phyloP scores from a whole-genome alignment of 2,329 filamentous ascomycete genomes.

The Claviceps fusiformis region DNA sequence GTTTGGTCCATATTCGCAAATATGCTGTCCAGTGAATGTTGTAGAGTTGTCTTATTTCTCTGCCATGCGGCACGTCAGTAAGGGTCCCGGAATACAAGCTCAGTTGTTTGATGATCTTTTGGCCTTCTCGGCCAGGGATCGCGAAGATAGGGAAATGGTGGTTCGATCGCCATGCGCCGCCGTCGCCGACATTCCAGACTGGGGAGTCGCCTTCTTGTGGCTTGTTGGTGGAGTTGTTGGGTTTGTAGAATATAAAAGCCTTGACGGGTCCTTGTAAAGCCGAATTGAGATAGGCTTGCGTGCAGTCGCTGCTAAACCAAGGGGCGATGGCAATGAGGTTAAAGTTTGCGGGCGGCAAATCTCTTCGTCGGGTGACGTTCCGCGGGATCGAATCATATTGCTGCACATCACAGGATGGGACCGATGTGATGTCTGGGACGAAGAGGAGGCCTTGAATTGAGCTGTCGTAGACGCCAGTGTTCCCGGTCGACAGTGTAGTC shows the following conservation, averaged over 20 bases:
- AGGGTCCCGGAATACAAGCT: slow-evolving; percentile 67
- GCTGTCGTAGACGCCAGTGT: slow-evolving; percentile 42
- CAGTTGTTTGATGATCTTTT: slow-evolving; percentile 55
- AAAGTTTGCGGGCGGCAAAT: slow-evolving; percentile 57
- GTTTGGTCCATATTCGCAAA: slow-evolving; percentile 45
- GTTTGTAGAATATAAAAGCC: slow-evolving; percentile 50
- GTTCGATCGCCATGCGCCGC: slow-evolving; percentile 54
- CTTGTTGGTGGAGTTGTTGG: slow-evolving; percentile 38
- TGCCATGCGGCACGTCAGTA: slow-evolving; percentile 43
- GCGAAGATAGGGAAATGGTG: slow-evolving; percentile 75
- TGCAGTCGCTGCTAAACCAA: slow-evolving; percentile 67
- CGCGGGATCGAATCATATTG: slow-evolving; percentile 54
- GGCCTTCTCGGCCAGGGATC: slow-evolving; percentile 54
- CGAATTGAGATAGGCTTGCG: slow-evolving; percentile 54
- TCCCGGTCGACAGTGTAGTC: slow-evolving; percentile 61
- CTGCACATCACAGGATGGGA: slow-evolving; percentile 48
- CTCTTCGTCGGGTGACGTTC: slow-evolving; percentile 59
- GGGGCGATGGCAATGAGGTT: slow-evolving; percentile 72
- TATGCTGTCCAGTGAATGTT: slow-evolving; percentile 43
- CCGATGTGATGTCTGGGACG: slow-evolving; percentile 53
- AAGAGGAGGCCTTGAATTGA: slow-evolving; percentile 70
- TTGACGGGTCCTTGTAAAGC: slow-evolving; percentile 45
- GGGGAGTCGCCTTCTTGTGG: slow-evolving; percentile 53
- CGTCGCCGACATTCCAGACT: slow-evolving; percentile 59
- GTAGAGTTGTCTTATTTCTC: slow-evolving; percentile 41